These are phyloP conservation scores for Boletus rubroflammeus DNA, from an alignment of 768 basidiomycete species.

Conservation along the genomic window DNA sequence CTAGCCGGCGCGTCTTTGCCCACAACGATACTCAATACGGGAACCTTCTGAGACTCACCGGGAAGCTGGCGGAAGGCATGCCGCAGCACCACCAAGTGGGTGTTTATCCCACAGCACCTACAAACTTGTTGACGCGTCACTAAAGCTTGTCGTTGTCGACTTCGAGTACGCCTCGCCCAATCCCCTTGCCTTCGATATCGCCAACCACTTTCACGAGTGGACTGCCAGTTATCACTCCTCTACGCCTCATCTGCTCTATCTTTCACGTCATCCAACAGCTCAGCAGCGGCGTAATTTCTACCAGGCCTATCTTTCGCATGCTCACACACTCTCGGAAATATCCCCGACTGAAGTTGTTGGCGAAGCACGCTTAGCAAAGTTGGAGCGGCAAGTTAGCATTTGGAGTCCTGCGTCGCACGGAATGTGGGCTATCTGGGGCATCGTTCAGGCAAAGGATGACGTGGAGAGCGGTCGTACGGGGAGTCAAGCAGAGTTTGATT, in stretches of 20 bases:
- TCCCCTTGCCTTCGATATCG: slow-evolving; percentile 92
- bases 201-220: slow-evolving; percentile 98
- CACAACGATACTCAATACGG: slow-evolving; percentile 98
- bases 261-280: slow-evolving; percentile 64
- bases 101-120: slow-evolving; percentile 16
- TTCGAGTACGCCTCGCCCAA: slow-evolving; percentile 97
- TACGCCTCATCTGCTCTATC: slow-evolving; percentile 63
- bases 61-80: slow-evolving; percentile 44
- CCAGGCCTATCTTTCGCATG: slow-evolving; percentile 68
- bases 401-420: slow-evolving; percentile 93
- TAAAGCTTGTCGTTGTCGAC: slow-evolving; percentile 89
- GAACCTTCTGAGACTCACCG: slow-evolving; percentile 74
- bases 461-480: slow-evolving; percentile 47
- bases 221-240: slow-evolving; percentile 81
- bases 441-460: slow-evolving; percentile 84
- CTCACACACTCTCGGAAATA: slow-evolving; percentile 28
- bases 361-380: slow-evolving; percentile 46
- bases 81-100: slow-evolving; percentile 76
- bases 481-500: slow-evolving; percentile 79
- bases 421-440: slow-evolving; percentile 93
- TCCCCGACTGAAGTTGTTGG: slow-evolving; percentile 21
- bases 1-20: slow-evolving; percentile 69
- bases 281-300: slow-evolving; percentile 83
- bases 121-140: slow-evolving; percentile 12
- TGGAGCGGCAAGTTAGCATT: slow-evolving; percentile 76